Evolutionary conservation across 176 grass and related monocot genomes (phyloP), one percentile per base, ranked within the genome.

Genomic region (Zea luxurians): DNA sequence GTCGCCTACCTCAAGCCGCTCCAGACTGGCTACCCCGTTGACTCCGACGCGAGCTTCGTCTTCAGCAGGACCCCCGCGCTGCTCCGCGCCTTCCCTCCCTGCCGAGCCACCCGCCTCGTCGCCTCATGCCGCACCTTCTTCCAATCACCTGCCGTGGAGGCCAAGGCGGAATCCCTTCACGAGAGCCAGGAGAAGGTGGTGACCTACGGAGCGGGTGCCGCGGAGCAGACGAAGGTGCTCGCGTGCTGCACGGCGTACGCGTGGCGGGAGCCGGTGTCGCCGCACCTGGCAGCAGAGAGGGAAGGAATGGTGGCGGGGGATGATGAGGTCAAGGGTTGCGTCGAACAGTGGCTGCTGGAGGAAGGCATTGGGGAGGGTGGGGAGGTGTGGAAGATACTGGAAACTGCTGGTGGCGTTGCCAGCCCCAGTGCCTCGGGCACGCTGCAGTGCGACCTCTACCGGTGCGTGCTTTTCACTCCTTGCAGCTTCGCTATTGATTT

Each of bases 371-470:
- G 17, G 58, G 57, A 71, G 34, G 77, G 74, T 65, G 80, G 64
- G 21, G 68, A 70, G 18, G 77, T 86, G 61, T 97, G 95, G 91
- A 93, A 88, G 81, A n/a, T 97, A 68, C 71, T 97, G 47, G 95
- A 97, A 80, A 92, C 95, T 0, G 95, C 95, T 13, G 95, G 95
- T 13, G 95, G 89, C 18, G 95, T 90, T 5, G 89, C 91, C 6
- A 97, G 95, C 80, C 91, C 94, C 4, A 85, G 91, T 17, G 77
- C 91, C 7, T 92, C 84, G 0, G 95, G 95, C 38, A 92, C 80
- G 16, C 87, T 97, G 52, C 91, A 97, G 53, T 94, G 95, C 16
- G 95, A 97, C 84, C 77, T 97, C 42, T 97, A 97, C 54, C 90
- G 91, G 94, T 94, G 59, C 45, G 70, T 77, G 37, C 38, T 35